Conservation (phyloP, 306 rosid genomes). For the Lagenaria siceraria region DNA sequence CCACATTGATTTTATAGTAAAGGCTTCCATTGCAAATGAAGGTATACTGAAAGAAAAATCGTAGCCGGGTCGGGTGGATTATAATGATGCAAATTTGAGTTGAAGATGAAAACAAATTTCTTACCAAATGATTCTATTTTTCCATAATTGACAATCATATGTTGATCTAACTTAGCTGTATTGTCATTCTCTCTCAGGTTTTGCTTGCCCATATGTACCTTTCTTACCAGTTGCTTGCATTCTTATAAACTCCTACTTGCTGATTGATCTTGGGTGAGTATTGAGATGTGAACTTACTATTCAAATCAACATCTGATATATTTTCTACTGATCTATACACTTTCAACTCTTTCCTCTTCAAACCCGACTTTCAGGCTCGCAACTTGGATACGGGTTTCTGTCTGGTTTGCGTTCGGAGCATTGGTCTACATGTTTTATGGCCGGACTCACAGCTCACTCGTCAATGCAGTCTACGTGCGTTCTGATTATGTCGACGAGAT, state of each 20-base stretch:
- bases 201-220: constrained; percentile 79
- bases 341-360: not conserved
- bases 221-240: constrained; percentile 57
- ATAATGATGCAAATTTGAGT: not conserved
- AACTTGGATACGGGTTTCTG: constrained; percentile 48
- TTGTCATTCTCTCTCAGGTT: constrained; percentile 42
- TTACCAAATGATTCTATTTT: not conserved
- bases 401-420: constrained; percentile 45
- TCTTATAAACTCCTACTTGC: constrained; percentile 67
- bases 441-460: constrained; percentile 48
- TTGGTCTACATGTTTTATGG: constrained; percentile 42
- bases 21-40: not conserved
- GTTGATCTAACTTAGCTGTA: not conserved
- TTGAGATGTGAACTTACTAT: not conserved
- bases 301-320: not conserved
- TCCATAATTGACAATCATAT: not conserved
- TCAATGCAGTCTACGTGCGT: constrained; percentile 50
- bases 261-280: constrained; percentile 69
- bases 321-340: not conserved
- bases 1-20: not conserved
- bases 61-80: not conserved
- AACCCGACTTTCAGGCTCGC: constrained; percentile 25
- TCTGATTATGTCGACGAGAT: constrained; percentile 34
- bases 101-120: not conserved
- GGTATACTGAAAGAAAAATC: not conserved